Conservation (phyloP, 2,329 filamentous ascomycete species). For the Cladorrhinum sp. region DNA sequence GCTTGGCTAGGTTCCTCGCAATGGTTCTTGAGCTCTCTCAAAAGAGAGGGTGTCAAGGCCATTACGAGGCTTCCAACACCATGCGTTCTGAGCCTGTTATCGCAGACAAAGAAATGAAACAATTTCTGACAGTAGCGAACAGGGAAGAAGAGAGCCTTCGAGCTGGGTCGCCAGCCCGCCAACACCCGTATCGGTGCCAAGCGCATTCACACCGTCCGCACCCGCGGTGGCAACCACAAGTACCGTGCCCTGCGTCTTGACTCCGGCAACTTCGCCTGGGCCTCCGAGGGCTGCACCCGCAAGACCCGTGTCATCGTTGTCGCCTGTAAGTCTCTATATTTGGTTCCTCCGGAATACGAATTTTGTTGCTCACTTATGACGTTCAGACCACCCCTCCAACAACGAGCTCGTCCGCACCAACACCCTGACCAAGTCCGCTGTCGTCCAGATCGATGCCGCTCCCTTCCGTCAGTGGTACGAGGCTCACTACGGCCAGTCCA, state of each 20-base stretch:
- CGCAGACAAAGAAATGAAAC: conserved; percentile 34
- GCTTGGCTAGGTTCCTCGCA: conserved; percentile 44
- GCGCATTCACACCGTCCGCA: conserved; percentile 43
- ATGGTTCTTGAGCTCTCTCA: not conserved
- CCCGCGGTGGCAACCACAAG: conserved; percentile 87
- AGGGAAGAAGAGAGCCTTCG: conserved; percentile 97
- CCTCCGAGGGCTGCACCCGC: conserved; percentile 94
- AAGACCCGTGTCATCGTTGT: conserved; percentile 99
- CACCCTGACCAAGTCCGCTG: conserved; percentile 98
- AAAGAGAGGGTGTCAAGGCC: not conserved
- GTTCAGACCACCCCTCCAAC: conserved; percentile 87
- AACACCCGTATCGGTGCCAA: conserved; percentile 93
- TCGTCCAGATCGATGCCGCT: conserved; percentile 97
- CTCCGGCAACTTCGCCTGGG: conserved; percentile 99
- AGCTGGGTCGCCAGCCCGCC: conserved; percentile 98
- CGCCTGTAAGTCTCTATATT: conserved; percentile 51
- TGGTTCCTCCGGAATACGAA: not conserved
- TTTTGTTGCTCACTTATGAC: conserved; percentile 9
- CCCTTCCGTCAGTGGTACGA: conserved; percentile 99
- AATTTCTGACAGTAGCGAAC: conserved; percentile 30
- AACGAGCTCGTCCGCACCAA: conserved; percentile 99
- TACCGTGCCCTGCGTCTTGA: conserved; percentile 99
- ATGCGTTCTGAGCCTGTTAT: conserved; percentile 71
- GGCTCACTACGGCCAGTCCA: conserved; percentile 91
- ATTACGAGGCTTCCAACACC: conserved; percentile 35